Evolutionary conservation across 192 early-diverging fungal species (phyloP), one percentile per base, ranked within the genome.

Genomic region (Coemansia sp.): DNA sequence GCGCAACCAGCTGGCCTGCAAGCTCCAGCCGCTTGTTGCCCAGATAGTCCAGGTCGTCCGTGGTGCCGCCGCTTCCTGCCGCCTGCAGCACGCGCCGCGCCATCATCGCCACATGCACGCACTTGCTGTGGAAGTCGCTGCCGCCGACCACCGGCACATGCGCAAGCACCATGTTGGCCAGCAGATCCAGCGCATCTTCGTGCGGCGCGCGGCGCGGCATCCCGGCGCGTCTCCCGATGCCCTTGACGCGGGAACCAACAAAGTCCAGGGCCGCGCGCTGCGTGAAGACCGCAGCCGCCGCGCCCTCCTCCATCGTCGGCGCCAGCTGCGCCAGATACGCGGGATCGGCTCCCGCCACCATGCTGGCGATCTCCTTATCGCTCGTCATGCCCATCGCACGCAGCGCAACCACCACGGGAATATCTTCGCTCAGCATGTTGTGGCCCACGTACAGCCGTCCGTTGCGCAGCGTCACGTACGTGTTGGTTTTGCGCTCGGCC

Each of bases 21-120:
- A 99, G 86, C 84, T 99, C 97, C 47, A 99, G 76, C 74, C 97
- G 88, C 81, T 99, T 99, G 87, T 99, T 99, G 68, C 97, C 97
- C 41, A 99, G 87, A 73, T 95, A 99, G 87, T 99, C 97, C 68
- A 95, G 91, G 85, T 99, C 95, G 77, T 99, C 97, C 0, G 94
- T 89, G 68, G 93, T 87, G 39, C 89, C 89, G 26, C 88, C 87
- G 60, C 93, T 88, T 56, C 86, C 85, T 60, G 93, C 89, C 15
- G 97, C 93, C 76, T 93, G 89, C 59, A 99, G 79, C 8, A 93
- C 94, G 64, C 97, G 86, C 45, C 95, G 87, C 11, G 92, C 90
- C 97, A 99, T 99, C 65, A 97, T 85, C 6, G 95, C 94, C 44
- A 96, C 85, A 66, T 96, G 96, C 42, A 97, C 89, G 53, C 91